Evolutionary conservation across 2,329 filamentous ascomycete genomes (phyloP), one percentile per base, ranked within the genome.

Genomic region (Neonectria punicea): DNA sequence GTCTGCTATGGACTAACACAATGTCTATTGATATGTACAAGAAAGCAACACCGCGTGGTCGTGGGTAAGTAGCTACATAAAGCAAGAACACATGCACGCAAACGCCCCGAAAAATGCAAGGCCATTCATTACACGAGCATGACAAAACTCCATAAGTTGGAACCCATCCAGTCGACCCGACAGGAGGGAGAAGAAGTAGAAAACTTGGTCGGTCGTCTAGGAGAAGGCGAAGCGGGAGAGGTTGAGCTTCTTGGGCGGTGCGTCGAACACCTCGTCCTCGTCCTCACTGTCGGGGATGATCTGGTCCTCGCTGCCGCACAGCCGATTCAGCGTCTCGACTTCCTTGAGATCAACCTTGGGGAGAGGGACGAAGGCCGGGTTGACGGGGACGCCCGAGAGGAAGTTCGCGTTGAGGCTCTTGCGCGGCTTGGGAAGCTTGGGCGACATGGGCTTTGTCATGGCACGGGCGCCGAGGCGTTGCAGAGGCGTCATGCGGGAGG

Each of bases 241-340:
- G 63, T 87, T 77, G 25, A 87, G 73, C 44, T 79, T 81, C 53
- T 68, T 78, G 7, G 76, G 68, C 1, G 71, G 70, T 8, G 67
- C 67, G 3, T 77, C 76, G 2, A 74, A 68, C 36, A 83, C 74
- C 7, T 83, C 82, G 18, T 80, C 79, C 59, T 85, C 84, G 18
- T 71, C 83, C 63, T 85, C 84, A 65, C 85, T 87, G 73, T 85
- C 85, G 28, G 83, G 83, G 14, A 85, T 76, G 66, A 89, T 83
- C 59, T 86, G 81, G 61, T 89, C 87, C 72, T 89, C 87, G 70
- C 87, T 89, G 14, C 87, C 87, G 54, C 74, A 74, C 16, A 79
- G 64, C 57, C 71, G 73, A 69, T 87, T 85, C 46, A 88, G 73
- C 2, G 84, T 83, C 69, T 84, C 84, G 4, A 88, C 80, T 69